Evolutionary conservation across 164 flowering plant genomes (phyloP).

Genomic region (Piper longum): DNA sequence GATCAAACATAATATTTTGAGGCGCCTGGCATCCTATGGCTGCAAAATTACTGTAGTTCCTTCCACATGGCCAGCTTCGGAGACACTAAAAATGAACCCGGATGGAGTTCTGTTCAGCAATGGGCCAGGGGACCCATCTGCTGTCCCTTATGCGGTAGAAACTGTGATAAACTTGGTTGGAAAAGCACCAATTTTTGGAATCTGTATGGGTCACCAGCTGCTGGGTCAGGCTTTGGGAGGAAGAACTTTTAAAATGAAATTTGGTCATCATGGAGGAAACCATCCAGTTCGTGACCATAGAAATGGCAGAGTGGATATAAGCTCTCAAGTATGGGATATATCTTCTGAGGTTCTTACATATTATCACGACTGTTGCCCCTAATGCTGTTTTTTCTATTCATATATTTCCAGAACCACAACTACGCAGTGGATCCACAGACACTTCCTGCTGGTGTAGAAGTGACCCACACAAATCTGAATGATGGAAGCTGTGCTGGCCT

Average conservation of each 20-base stretch:
- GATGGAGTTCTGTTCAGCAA: slow-evolving; percentile 90
- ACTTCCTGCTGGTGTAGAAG: slow-evolving; percentile 74
- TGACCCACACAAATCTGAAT: slow-evolving; percentile 79
- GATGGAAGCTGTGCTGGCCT: slow-evolving; percentile 94
- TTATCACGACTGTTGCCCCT: background rate
- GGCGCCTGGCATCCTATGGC: slow-evolving; percentile 74
- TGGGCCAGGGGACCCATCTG: slow-evolving; percentile 94
- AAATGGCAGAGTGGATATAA: slow-evolving; percentile 64
- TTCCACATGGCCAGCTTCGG: slow-evolving; percentile 77
- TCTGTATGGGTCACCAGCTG: slow-evolving; percentile 95
- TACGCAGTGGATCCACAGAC: slow-evolving; percentile 79
- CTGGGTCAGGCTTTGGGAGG: slow-evolving; percentile 87
- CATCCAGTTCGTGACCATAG: slow-evolving; percentile 73
- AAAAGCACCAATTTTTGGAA: slow-evolving; percentile 73
- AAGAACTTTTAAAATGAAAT: slow-evolving; percentile 81
- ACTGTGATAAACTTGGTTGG: slow-evolving; percentile 64
- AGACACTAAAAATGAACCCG: slow-evolving; percentile 63
- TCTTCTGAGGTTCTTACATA: background rate
- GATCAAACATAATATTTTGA: slow-evolving; percentile 76
- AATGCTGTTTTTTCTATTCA: background rate
- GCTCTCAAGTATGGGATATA: slow-evolving; percentile 52
- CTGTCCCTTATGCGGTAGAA: slow-evolving; percentile 87
- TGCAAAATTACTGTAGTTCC: slow-evolving; percentile 88
- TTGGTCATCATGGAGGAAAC: slow-evolving; percentile 94
- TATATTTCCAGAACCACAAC: slow-evolving; percentile 59